Evolutionary conservation across 2,329 filamentous ascomycete genomes (phyloP).

Genomic region (Arthroderma sp.): DNA sequence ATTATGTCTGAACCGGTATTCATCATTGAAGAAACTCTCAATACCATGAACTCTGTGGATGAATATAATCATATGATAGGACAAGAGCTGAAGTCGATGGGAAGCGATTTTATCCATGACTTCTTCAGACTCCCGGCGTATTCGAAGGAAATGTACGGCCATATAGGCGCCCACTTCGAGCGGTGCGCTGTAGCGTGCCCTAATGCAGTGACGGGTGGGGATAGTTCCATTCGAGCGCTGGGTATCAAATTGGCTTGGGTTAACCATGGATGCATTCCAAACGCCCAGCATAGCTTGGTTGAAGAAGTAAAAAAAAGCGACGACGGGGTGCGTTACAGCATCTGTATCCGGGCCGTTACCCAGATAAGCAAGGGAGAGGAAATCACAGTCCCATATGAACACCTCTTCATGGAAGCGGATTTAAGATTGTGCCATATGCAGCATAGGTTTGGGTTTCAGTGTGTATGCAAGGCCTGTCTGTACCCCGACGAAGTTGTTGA

Average conservation of each 20-base stretch:
- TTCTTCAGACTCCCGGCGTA: conserved; percentile 4
- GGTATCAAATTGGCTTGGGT: conserved; percentile 2
- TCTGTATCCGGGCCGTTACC: conserved; percentile 10
- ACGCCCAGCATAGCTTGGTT: conserved; percentile 12
- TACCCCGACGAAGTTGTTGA: conserved; percentile 8
- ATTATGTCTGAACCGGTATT: conserved; percentile 8
- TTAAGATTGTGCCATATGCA: conserved; percentile 8
- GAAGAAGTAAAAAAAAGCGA: conserved; percentile 3
- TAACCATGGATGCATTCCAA: conserved; percentile 18
- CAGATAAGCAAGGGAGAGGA: conserved; percentile 15
- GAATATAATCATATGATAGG: conserved; percentile 4
- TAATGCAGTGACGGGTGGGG: not conserved
- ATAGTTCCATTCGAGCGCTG: not conserved
- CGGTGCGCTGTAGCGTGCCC: conserved; percentile 3
- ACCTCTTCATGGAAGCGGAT: conserved; percentile 1
- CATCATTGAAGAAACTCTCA: not conserved
- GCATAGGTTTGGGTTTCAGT: conserved; percentile 14
- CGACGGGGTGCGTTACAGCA: not conserved
- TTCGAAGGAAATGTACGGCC: conserved; percentile 1
- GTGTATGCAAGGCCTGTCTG: conserved; percentile 15
- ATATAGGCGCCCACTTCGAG: conserved; percentile 6
- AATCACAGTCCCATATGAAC: conserved; percentile 9
- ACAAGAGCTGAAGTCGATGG: not conserved
- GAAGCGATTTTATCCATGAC: not conserved
- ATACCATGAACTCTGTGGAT: not conserved